Evolutionary conservation across 352 stramenopile genomes (phyloP).

Genomic region (Globisporangium heterothallicum): DNA sequence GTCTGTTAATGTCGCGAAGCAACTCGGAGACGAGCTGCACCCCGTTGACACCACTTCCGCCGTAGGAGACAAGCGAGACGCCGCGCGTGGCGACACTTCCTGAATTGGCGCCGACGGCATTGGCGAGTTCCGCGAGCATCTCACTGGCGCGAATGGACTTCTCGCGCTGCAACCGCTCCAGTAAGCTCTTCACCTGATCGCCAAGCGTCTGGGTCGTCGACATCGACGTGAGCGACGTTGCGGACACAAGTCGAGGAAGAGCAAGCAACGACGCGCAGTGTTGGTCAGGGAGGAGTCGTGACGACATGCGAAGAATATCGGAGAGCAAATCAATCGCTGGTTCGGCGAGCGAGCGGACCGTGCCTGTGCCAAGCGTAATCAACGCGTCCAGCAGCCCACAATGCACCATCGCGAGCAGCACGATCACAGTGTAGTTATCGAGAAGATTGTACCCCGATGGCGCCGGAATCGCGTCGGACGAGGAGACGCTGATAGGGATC

Average conservation of each 20-base stretch:
- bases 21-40: constrained; percentile 84
- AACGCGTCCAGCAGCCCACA: constrained; percentile 79
- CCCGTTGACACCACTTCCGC: constrained; percentile 76
- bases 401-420: constrained; percentile 82
- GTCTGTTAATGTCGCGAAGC: constrained; percentile 82
- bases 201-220: constrained; percentile 64
- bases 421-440: constrained; percentile 86
- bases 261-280: constrained; percentile 77
- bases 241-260: constrained; percentile 72
- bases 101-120: constrained; percentile 69
- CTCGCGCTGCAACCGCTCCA: constrained; percentile 74
- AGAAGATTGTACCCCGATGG: constrained; percentile 76
- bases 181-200: constrained; percentile 62
- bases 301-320: constrained; percentile 81
- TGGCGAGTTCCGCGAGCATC: constrained; percentile 80
- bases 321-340: constrained; percentile 80
- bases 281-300: constrained; percentile 74
- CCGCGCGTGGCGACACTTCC: constrained; percentile 59
- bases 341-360: constrained; percentile 67
- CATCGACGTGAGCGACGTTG: constrained; percentile 70
- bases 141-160: constrained; percentile 83
- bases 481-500: constrained; percentile 68
- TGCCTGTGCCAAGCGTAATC: constrained; percentile 74
- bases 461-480: constrained; percentile 52
- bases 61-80: constrained; percentile 79